Conservation (phyloP, 2,329 filamentous ascomycete species). For the Aureobasidium sp. region DNA sequence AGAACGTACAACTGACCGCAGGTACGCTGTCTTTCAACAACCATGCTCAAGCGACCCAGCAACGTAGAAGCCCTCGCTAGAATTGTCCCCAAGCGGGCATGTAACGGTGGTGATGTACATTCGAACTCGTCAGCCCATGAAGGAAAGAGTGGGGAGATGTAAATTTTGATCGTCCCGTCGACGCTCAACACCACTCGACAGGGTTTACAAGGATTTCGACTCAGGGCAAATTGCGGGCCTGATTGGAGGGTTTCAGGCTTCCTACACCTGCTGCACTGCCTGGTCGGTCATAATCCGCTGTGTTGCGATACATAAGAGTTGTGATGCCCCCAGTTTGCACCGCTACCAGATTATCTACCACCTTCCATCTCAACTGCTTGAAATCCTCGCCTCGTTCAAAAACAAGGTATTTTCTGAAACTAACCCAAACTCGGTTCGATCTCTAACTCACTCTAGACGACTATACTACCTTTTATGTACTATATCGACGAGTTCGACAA, state of each 20-base stretch:
- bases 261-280: constrained; percentile 1
- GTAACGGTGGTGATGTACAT: not conserved
- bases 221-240: constrained; percentile 10
- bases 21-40: not conserved
- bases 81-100: not conserved
- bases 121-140: constrained; percentile 1
- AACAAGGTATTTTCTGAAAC: not conserved
- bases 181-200: not conserved
- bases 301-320: not conserved
- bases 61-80: not conserved
- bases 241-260: constrained; percentile 10
- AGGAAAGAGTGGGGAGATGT: not conserved
- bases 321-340: not conserved
- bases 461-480: not conserved
- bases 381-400: not conserved
- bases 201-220: not conserved
- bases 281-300: not conserved
- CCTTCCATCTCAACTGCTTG: not conserved
- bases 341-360: not conserved
- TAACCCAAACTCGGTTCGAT: not conserved
- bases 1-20: not conserved
- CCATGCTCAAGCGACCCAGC: not conserved
- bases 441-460: not conserved
- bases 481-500: not conserved
- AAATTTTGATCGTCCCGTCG: constrained; percentile 11